Evolutionary conservation across 179 eudicot genomes (phyloP), one percentile per base, ranked within the genome.

Genomic region (Heliamphora ciliata): DNA sequence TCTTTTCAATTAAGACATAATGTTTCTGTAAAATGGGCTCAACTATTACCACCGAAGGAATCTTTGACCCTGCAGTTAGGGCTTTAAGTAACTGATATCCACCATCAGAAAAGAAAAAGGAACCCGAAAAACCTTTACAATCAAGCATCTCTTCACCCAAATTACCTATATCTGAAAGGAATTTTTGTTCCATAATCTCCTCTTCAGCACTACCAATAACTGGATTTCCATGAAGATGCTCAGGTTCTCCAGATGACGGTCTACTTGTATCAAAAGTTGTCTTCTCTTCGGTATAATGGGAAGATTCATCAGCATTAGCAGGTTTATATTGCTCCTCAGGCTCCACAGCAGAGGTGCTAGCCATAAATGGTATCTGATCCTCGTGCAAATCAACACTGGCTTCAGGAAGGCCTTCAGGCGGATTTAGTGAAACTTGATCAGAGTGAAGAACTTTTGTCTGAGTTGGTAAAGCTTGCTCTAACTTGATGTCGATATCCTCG

Each of bases 31-130:
- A 86, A 79, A 83, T 67, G 14, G 98, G 98, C 79, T 93, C 97
- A 82, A 92, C 80, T 60, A 95, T 89, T 81, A 93, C 93, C 40
- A 90, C 86, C 31, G 88, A 84, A 5, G 98, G 98, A 81, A 91
- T 87, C 84, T 85, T 86, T 47, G 89, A 79, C 74, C 82, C 88
- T 59, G 83, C 80, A 68, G 97, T 90, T 82, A 95, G 90, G 81
- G 93, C 84, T 83, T 83, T 86, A 83, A 92, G 95, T 47, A 93
- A 81, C 84, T 91, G 89, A 83, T 87, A 88, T 77, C 87, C 85
- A 81, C 97, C 92, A 84, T 95, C 97, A 77, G 85, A 82, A 86
- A 88, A 93, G 89, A 87, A 89, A 85, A 93, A 93, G 17, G 93
- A 84, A 81, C 86, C 88, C 66, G 63, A 84, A 80, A 86, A 89